These are phyloP conservation scores for Heliamphora exappendiculata DNA, from an alignment of 148 eudicot genomes.

Conservation along the genomic window DNA sequence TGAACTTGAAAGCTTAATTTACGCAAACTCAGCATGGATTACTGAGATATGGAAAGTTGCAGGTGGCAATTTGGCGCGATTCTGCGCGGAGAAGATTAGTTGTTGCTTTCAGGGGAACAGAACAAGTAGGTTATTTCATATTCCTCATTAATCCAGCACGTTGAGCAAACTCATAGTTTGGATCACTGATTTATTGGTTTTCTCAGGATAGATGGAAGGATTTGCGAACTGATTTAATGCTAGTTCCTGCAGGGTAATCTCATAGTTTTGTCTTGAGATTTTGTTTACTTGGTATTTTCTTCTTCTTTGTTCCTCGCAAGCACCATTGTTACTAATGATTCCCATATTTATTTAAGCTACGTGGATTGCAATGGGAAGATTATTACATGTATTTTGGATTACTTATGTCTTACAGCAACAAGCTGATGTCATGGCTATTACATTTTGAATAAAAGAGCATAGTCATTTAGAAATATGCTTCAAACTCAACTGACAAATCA, in stretches of 20 bases:
- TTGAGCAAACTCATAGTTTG: constrained; percentile 7
- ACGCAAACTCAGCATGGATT: background rate
- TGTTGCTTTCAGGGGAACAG: constrained; percentile 96
- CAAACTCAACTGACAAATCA: background rate
- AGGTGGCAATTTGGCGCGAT: constrained; percentile 99
- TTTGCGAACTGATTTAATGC: constrained; percentile 85
- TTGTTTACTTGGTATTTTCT: background rate
- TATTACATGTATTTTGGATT: background rate
- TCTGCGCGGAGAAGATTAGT: constrained; percentile 65
- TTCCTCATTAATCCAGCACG: constrained; percentile 5
- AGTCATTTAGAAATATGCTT: constrained; percentile 4
- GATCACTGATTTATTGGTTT: constrained; percentile 27
- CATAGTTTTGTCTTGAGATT: background rate
- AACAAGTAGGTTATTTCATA: constrained; percentile 61
- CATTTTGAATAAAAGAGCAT: background rate
- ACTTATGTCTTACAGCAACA: background rate
- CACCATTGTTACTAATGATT: background rate
- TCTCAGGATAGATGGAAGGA: constrained; percentile 88
- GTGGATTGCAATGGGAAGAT: background rate
- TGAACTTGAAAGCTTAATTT: constrained; percentile 1
- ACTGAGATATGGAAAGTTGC: constrained; percentile 24
- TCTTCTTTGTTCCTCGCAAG: background rate
- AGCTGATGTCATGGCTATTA: background rate
- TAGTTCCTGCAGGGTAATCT: constrained; percentile 87
- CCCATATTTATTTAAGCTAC: background rate